Percentiles rank a stretch among this genome's conserved stretches.
Evolutionary conservation across 768 basidiomycete genomes (phyloP).

Genomic region (Hericium coralloides): DNA sequence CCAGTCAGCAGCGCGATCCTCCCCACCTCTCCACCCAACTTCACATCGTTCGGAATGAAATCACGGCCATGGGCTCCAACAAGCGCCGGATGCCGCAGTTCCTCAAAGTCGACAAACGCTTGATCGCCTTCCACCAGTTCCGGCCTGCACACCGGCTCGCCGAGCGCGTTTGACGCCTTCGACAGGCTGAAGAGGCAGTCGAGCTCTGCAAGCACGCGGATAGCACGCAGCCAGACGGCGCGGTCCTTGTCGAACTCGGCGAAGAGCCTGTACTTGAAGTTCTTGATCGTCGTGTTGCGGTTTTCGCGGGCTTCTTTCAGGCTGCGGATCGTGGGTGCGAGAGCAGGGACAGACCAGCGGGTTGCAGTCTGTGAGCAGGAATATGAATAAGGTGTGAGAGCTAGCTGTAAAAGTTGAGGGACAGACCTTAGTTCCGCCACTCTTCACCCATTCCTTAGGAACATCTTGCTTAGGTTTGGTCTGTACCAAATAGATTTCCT

Average conservation of each 20-base stretch:
- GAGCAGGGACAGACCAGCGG: slow-evolving; percentile 72
- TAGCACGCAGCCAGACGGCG: slow-evolving; percentile 70
- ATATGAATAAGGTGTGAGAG: neutral
- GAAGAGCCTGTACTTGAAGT: slow-evolving; percentile 74
- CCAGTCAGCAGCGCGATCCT: slow-evolving; percentile 85
- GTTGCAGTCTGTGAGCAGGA: slow-evolving; percentile 42
- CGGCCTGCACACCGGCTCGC: slow-evolving; percentile 91
- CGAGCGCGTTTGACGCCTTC: slow-evolving; percentile 80
- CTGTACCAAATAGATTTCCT: slow-evolving; percentile 92
- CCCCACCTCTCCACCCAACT: slow-evolving; percentile 67
- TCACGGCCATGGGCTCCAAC: slow-evolving; percentile 53
- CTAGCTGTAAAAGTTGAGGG: neutral
- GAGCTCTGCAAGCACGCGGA: slow-evolving; percentile 86
- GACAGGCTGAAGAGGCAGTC: slow-evolving; percentile 92
- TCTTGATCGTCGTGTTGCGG: slow-evolving; percentile 67
- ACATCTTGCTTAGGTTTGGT: slow-evolving; percentile 49
- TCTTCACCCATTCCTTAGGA: slow-evolving; percentile 83
- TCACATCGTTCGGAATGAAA: slow-evolving; percentile 93
- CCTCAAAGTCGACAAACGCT: slow-evolving; percentile 81
- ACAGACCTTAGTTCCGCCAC: slow-evolving; percentile 66
- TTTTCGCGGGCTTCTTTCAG: slow-evolving; percentile 94
- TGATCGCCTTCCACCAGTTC: slow-evolving; percentile 73
- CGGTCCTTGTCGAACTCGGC: slow-evolving; percentile 79
- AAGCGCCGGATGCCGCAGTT: slow-evolving; percentile 84
- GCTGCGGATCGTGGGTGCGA: slow-evolving; percentile 61